Base-by-base conservation (phyloP, 2,329 filamentous ascomycete genomes). In the Colletotrichum coccodes region DNA sequence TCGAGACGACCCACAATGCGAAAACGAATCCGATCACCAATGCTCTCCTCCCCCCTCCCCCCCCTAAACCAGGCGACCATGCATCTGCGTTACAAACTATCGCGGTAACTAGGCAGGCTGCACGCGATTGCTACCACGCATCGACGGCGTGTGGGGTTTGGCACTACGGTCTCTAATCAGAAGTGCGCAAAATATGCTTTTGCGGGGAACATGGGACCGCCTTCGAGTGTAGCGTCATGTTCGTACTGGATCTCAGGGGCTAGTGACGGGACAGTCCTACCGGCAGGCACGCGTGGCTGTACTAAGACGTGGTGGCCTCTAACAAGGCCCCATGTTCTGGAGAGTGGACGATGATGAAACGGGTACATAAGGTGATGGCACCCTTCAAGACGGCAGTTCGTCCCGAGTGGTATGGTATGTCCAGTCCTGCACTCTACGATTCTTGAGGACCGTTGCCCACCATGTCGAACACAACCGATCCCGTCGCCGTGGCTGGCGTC, bases 11-110 rank as follows among this genome's bases (percentile, higher is more conserved):
- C 59, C 44, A 63, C 18, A 54, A 60, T 65, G 7, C 65, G 65
- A 68, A 68, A 38, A 12, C 65, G 65, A 68, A 68, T 23, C 50
- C 59, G 60, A 68, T 4, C 36, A 54, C 28, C 64, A 60, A 30
- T 67, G 64, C 6, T 11, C 30, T 16, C 3, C 9, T 21, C 7
- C n/a, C 11, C 14, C 30, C 21, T 12, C n/a, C 7, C 56, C 40
- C 40, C 36, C 44, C 42, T 42, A 36, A 66, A 61, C 32, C 49
- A 66, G 38, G 60, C 52, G 3, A 47, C 11, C 44, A 7, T 28
- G n/a, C 49, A 58, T 68, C 64, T 42, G 60, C 65, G 40, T 49
- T 38, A 28, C 47, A 16, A 54, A 58, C 32, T 38, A 34, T 47
- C 53, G 60, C 46, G 52, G 26, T 30, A 42, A 23, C 53, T 50